A percentile compares a stretch with the other conserved stretches of the same genome.
These are phyloP conservation scores for Calonectria pauciramosa DNA, from an alignment of 2,329 filamentous ascomycete species.

Conservation along the genomic window DNA sequence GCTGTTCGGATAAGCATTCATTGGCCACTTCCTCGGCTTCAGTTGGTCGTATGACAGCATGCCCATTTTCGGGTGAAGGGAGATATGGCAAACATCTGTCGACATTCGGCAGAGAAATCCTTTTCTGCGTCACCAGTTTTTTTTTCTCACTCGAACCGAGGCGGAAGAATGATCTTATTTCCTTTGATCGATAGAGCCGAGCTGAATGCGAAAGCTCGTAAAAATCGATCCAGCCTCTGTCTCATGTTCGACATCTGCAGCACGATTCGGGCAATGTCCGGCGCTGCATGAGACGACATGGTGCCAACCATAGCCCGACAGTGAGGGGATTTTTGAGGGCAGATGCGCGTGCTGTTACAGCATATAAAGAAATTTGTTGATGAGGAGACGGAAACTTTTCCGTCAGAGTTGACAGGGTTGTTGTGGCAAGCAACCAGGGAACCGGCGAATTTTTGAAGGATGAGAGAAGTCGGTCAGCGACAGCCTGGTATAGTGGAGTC, in stretches of 20 bases:
- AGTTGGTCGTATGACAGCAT: constrained; percentile 14
- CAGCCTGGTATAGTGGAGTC: background rate
- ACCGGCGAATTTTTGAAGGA: background rate
- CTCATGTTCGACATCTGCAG: background rate
- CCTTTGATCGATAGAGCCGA: background rate
- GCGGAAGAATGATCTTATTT: background rate
- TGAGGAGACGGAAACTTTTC: background rate
- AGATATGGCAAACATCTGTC: background rate
- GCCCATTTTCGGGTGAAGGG: constrained; percentile 6
- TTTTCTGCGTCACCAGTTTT: background rate
- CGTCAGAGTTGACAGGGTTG: background rate
- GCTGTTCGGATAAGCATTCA: background rate
- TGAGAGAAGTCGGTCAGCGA: background rate
- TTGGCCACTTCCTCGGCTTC: background rate
- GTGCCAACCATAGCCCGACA: background rate
- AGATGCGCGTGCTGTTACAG: background rate
- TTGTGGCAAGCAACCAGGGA: background rate
- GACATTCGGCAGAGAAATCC: background rate
- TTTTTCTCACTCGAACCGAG: background rate
- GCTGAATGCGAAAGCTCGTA: background rate
- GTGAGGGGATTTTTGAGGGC: background rate
- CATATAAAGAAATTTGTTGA: background rate
- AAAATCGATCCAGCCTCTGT: background rate
- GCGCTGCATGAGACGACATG: background rate
- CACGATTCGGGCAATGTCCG: background rate